Conservation (phyloP, 1,139 yeast species). For the Pichia sp. region DNA sequence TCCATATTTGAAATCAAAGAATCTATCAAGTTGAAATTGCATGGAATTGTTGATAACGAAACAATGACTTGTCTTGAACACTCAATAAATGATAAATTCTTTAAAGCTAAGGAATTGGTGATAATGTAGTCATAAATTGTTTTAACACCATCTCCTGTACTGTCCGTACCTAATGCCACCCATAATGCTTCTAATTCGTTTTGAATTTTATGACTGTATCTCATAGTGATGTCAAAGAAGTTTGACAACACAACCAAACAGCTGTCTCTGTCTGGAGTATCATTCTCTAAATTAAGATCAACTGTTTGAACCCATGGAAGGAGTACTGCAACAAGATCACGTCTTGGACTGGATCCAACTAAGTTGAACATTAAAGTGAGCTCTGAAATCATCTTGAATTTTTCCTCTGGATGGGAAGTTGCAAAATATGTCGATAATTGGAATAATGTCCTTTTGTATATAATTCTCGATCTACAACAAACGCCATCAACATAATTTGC, state of each 20-base stretch:
- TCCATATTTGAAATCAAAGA: conserved; percentile 66
- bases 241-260: conserved; percentile 79
- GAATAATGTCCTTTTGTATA: conserved; percentile 72
- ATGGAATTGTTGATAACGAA: conserved; percentile 62
- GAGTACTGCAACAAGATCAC: conserved; percentile 74
- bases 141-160: conserved; percentile 59
- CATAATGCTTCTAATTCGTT: conserved; percentile 91
- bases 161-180: conserved; percentile 82
- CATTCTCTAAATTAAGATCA: conserved; percentile 49
- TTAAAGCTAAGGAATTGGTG: conserved; percentile 61
- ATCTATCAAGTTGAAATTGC: conserved; percentile 56
- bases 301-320: conserved; percentile 89
- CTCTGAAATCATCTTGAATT: conserved; percentile 63
- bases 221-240: conserved; percentile 77
- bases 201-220: conserved; percentile 66
- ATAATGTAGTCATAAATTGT: conserved; percentile 69
- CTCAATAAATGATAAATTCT: conserved; percentile 72
- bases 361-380: conserved; percentile 64
- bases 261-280: conserved; percentile 40
- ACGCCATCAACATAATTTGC: conserved; percentile 57
- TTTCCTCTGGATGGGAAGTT: conserved; percentile 52
- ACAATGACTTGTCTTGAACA: conserved; percentile 77
- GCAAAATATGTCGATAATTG: conserved; percentile 65
- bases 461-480: conserved; percentile 62
- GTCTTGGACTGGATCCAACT: conserved; percentile 56